Base-by-base conservation (phyloP, 176 grass and related monocot species). In the Carex cristatella region DNA sequence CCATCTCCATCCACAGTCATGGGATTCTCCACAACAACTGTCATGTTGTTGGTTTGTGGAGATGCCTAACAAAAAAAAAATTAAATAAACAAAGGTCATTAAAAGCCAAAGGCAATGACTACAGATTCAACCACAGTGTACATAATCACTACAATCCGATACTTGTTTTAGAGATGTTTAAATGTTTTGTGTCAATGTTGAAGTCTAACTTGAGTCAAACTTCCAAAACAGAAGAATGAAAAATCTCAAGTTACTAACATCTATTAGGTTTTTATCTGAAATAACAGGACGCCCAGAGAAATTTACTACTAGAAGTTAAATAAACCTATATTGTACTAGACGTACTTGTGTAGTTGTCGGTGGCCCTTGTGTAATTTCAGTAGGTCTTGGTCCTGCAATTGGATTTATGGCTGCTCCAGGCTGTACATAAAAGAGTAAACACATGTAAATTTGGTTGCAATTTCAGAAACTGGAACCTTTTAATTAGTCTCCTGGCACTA, bases 1-100 rank as follows among this genome's bases (percentile, higher is more conserved):
- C 92, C 94, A 59, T 89, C 90, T 84, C 91, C 90, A 81, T 94
- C 90, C 81, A 97, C 69, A 38, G 94, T 92, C 92, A 94, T 97
- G 60, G 90, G 94, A 64, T 97, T 97, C 85, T 97, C 94, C n/a
- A 97, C 92, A 7, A 97, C 92, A 69, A 94, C 90, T 61, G 94
- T 97, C 62, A 88, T 79, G 31, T 84, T 94, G 81, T 90, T 89
- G 7, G 85, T 65, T 46, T 88, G 88, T 16, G 72, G 9, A 9
- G 83, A 67, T 27, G 83, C 87, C 90, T 92, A 79, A 13, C 44
- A 76, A 82, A 79, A 58, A 86, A 23, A 23, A 4, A 61, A 16
- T 65, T 13, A 46, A 59, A 61, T 69, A 13, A 12, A 11, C 27
- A 7, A 61, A 70, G 30, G 56, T 58, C 53, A 76, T 85, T 80